Evolutionary conservation across 2,329 filamentous ascomycete genomes (phyloP).

Genomic region (Paraphoma sp.): DNA sequence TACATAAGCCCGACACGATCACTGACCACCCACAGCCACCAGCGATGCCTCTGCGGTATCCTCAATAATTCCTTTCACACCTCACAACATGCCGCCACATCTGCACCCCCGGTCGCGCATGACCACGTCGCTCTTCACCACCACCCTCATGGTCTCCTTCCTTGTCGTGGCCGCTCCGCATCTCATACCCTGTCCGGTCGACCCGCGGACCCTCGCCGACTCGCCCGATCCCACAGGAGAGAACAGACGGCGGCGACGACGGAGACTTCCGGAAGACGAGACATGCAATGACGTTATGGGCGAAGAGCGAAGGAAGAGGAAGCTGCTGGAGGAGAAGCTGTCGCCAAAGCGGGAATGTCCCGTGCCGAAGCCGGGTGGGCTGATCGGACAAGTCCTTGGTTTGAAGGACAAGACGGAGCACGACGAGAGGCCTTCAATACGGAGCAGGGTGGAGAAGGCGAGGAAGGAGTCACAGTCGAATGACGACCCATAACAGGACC

Average conservation of each 20-base stretch:
- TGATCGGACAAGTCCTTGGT: slow-evolving; percentile 77
- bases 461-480: slow-evolving; percentile 16
- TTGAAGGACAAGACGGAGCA: slow-evolving; percentile 57
- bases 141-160: slow-evolving; percentile 88
- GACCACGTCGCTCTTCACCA: slow-evolving; percentile 93
- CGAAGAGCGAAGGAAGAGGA: slow-evolving; percentile 23
- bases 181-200: slow-evolving; percentile 85
- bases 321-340: slow-evolving; percentile 27
- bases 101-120: slow-evolving; percentile 92
- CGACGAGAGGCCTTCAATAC: slow-evolving; percentile 16
- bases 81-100: slow-evolving; percentile 72
- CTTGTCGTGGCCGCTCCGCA: slow-evolving; percentile 92
- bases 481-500: slow-evolving; percentile 15
- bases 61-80: slow-evolving; percentile 18
- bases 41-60: slow-evolving; percentile 37
- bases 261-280: slow-evolving; percentile 39
- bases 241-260: slow-evolving; percentile 49
- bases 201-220: slow-evolving; percentile 78
- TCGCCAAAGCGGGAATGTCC: slow-evolving; percentile 75
- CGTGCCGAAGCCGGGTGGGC: slow-evolving; percentile 84
- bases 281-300: slow-evolving; percentile 26
- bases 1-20: background rate
- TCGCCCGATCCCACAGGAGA: slow-evolving; percentile 51
- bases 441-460: slow-evolving; percentile 16
- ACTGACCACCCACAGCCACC: slow-evolving; percentile 26